A percentile compares a stretch with the other conserved stretches of the same genome.
phyloP scores from a whole-genome alignment of 257 asterid genomes.

The Capsicum baccatum region DNA sequence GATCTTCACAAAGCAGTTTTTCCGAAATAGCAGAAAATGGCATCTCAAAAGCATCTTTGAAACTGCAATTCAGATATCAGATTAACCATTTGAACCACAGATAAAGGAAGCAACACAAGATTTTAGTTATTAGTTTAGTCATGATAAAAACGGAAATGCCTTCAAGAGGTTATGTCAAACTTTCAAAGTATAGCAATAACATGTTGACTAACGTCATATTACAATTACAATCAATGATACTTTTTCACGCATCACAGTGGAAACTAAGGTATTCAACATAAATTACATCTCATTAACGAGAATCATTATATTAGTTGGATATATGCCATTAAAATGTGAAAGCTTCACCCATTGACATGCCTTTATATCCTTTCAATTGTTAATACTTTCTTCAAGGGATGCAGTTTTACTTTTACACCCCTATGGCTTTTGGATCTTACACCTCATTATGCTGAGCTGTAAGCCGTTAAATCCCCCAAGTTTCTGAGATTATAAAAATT shows the following conservation, averaged over 20 bases:
- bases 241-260: background rate
- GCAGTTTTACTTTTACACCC: background rate
- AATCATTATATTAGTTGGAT: background rate
- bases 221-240: background rate
- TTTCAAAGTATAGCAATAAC: background rate
- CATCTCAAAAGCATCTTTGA: conserved; percentile 88
- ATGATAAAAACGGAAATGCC: conserved; percentile 2
- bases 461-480: background rate
- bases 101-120: conserved; percentile 23
- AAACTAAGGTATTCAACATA: conserved; percentile 4
- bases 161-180: conserved; percentile 1
- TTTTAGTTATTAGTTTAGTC: conserved; percentile 20
- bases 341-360: background rate
- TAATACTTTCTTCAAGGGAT: conserved; percentile 8
- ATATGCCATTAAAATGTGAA: background rate
- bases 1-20: conserved; percentile 70
- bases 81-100: conserved; percentile 33
- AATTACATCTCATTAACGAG: background rate
- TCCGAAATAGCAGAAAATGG: conserved; percentile 82
- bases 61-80: conserved; percentile 55
- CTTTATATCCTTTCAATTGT: background rate
- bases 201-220: background rate
- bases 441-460: background rate
- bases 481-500: background rate
- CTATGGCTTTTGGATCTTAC: background rate